Evolutionary conservation across 1,284 basidiomycete species (phyloP).

Genomic region (Bothia castanella): DNA sequence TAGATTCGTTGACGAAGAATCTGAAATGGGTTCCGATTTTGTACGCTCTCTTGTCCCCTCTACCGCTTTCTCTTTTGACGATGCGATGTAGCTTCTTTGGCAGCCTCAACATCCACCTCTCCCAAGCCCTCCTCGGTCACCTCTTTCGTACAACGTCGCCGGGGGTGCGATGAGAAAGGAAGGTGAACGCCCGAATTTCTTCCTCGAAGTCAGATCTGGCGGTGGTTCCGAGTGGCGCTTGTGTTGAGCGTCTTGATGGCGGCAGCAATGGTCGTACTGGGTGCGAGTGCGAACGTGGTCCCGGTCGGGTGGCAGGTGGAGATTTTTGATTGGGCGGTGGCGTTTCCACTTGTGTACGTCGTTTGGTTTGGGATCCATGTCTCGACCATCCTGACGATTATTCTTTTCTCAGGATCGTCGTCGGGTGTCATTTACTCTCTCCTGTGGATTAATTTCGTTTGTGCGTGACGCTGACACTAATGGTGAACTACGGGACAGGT

Average conservation of each 20-base stretch:
- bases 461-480: too few relatives aligned
- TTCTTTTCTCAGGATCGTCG: constrained; percentile 41
- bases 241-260: constrained; percentile 48
- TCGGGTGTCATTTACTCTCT: constrained; percentile 64
- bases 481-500: too few relatives aligned
- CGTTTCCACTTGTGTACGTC: constrained; percentile 58
- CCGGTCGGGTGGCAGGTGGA: constrained; percentile 62
- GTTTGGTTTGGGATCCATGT: too few relatives aligned
- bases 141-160: constrained; percentile 81
- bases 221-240: constrained; percentile 58
- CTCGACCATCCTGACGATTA: background rate
- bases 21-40: constrained; percentile 76
- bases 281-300: constrained; percentile 40
- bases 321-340: constrained; percentile 52
- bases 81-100: too few relatives aligned
- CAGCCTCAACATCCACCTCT: constrained; percentile 71
- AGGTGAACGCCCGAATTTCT: constrained; percentile 80
- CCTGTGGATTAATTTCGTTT: constrained; percentile 41
- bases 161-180: constrained; percentile 83
- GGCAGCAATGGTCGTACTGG: constrained; percentile 53
- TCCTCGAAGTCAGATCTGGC: constrained; percentile 77
- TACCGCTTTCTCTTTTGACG: constrained; percentile 77
- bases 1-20: constrained; percentile 56
- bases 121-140: constrained; percentile 72
- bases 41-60: constrained; percentile 40